Evolutionary conservation across 257 asterid species (phyloP).

Genomic region (Jasminum sambac): DNA sequence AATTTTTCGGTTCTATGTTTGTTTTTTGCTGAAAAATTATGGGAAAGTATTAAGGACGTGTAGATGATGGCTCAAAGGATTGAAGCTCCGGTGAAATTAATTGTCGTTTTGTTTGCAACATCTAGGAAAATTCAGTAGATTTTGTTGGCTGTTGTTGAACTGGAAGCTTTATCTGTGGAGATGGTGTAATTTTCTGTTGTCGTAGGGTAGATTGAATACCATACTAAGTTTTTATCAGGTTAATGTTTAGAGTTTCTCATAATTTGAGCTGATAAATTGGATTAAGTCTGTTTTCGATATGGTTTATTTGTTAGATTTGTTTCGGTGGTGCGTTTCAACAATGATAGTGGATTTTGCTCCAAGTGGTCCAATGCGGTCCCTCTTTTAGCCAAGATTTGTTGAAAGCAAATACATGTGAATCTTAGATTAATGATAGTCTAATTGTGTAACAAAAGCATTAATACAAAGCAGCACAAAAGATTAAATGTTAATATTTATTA

Average conservation of each 20-base stretch:
- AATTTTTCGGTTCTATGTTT: background rate
- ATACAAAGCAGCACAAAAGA: no score
- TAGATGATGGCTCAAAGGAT: background rate
- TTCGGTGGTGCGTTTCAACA: no score
- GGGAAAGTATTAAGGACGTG: background rate
- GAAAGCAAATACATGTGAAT: no score
- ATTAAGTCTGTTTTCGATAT: background rate
- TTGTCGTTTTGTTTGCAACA: background rate
- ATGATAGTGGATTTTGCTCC: no score
- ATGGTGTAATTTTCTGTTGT: background rate
- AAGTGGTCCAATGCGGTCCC: no score
- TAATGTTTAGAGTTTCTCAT: background rate
- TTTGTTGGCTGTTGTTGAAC: background rate
- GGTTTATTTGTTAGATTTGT: background rate
- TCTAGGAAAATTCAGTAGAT: background rate
- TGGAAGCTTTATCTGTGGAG: background rate
- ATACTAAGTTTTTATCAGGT: background rate
- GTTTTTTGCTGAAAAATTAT: conserved; percentile 2
- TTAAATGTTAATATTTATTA: no score
- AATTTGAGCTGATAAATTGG: background rate
- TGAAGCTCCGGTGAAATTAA: background rate
- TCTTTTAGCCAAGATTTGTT: no score
- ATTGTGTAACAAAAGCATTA: no score
- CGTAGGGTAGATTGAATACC: background rate
- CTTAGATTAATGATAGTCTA: no score